Evolutionary conservation across 805 yeast genomes (phyloP).

Genomic region (Schwanniomyces vanrijiae): DNA sequence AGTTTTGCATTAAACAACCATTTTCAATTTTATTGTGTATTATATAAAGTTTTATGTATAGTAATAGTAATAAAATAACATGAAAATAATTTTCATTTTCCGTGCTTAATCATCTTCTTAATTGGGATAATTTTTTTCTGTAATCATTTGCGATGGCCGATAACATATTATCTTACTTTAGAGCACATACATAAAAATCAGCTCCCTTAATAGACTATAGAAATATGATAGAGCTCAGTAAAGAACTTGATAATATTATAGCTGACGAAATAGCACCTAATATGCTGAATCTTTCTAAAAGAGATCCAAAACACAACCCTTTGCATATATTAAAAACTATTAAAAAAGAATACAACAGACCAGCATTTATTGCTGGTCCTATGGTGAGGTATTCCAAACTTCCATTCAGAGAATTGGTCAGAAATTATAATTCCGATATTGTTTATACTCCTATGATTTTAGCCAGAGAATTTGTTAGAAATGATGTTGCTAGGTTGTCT

Average conservation of each 20-base stretch:
- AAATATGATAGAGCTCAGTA: not conserved
- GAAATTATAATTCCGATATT: conserved; percentile 74
- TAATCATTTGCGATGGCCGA: not conserved
- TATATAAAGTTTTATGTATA: conserved; percentile 12
- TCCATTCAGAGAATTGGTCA: conserved; percentile 77
- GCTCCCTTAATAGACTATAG: not conserved
- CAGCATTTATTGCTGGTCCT: conserved; percentile 66
- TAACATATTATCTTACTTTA: not conserved
- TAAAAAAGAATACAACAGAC: conserved; percentile 24
- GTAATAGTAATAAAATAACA: not conserved
- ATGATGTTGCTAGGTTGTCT: conserved; percentile 71
- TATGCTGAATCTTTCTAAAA: conserved; percentile 2
- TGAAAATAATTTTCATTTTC: not conserved
- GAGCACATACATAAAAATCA: not conserved
- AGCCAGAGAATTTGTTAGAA: conserved; percentile 91
- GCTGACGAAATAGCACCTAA: conserved; percentile 3
- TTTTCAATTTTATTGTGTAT: conserved; percentile 12
- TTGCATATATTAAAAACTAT: conserved; percentile 29
- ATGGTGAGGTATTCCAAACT: conserved; percentile 96
- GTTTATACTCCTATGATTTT: conserved; percentile 96
- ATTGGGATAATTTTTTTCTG: not conserved
- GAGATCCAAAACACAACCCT: conserved; percentile 31
- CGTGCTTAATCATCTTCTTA: not conserved
- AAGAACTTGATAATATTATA: not conserved
- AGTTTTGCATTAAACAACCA: conserved; percentile 3